These are phyloP conservation scores for Setaria viridis DNA, from an alignment of 202 grass and related monocot species.

Conservation along the genomic window DNA sequence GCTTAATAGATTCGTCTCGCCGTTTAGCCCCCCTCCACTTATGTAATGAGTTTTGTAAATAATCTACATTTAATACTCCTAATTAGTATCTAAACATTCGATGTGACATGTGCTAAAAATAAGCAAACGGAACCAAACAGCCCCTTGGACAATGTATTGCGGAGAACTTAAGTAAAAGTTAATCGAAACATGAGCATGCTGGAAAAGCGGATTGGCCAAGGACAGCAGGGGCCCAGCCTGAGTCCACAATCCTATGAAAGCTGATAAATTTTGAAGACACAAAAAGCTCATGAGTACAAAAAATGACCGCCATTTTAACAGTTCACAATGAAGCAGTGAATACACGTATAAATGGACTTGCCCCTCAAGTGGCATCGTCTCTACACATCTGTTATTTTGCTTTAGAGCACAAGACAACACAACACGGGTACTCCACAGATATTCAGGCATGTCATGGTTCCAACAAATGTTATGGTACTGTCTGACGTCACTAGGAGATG, in stretches of 20 bases:
- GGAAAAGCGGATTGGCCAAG: neutral
- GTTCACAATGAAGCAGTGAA: neutral
- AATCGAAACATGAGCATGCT: neutral
- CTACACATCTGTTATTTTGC: slow-evolving; percentile 46
- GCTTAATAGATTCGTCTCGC: no score
- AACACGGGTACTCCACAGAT: slow-evolving; percentile 38
- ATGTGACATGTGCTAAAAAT: no score
- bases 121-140: no score
- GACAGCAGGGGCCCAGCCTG: neutral
- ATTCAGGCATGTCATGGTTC: slow-evolving; percentile 48
- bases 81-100: no score
- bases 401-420: slow-evolving; percentile 39
- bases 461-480: slow-evolving; percentile 44
- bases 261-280: neutral
- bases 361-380: slow-evolving; percentile 33
- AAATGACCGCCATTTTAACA: neutral
- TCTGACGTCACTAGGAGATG: slow-evolving; percentile 45
- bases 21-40: no score
- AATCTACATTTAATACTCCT: no score
- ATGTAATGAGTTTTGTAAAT: no score
- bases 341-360: slow-evolving; percentile 34
- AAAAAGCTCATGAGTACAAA: neutral
- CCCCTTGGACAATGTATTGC: neutral
- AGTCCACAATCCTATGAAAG: neutral
- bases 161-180: neutral